Percentiles rank a stretch among this genome's conserved stretches.
These are phyloP conservation scores for Beauveria bassiana DNA, from an alignment of 2,329 filamentous ascomycete genomes.

Conservation along the genomic window DNA sequence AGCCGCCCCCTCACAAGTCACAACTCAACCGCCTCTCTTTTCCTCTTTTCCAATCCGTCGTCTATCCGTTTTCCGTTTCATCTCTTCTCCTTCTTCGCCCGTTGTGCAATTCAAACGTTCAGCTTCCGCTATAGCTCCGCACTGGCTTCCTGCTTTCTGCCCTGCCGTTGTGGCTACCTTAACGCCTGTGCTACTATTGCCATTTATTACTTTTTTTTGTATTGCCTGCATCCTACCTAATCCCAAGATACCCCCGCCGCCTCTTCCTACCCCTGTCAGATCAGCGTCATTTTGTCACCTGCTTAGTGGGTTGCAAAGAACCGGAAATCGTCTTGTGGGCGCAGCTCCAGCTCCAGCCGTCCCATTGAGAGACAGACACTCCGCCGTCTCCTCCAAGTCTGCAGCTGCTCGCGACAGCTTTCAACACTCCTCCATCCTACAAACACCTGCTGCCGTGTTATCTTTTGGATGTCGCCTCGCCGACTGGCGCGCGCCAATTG, in stretches of 20 bases:
- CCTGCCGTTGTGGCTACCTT: not conserved
- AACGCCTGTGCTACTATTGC: conserved; percentile 9
- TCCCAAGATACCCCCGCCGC: conserved; percentile 6
- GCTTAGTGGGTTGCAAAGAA: not conserved
- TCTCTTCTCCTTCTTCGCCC: not conserved
- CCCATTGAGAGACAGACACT: conserved; percentile 1
- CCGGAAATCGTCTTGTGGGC: not conserved
- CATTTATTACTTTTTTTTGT: conserved; percentile 5
- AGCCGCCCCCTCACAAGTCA: no score
- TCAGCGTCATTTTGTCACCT: conserved; percentile 5
- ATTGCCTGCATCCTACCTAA: not conserved
- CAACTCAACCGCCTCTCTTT: no score
- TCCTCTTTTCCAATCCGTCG: not conserved
- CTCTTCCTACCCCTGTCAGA: conserved; percentile 2
- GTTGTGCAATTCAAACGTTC: not conserved
- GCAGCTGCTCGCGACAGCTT: not conserved
- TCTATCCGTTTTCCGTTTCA: not conserved
- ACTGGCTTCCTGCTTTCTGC: not conserved
- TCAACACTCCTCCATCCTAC: not conserved
- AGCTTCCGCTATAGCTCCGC: not conserved
- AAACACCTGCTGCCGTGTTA: not conserved
- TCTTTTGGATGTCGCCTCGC: conserved; percentile 7
- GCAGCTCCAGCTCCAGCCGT: not conserved
- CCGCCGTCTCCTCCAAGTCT: not conserved
- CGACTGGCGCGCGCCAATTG: conserved; percentile 11